Base-by-base conservation (phyloP, 2,329 filamentous ascomycete genomes). In the Escovopsis sp. region DNA sequence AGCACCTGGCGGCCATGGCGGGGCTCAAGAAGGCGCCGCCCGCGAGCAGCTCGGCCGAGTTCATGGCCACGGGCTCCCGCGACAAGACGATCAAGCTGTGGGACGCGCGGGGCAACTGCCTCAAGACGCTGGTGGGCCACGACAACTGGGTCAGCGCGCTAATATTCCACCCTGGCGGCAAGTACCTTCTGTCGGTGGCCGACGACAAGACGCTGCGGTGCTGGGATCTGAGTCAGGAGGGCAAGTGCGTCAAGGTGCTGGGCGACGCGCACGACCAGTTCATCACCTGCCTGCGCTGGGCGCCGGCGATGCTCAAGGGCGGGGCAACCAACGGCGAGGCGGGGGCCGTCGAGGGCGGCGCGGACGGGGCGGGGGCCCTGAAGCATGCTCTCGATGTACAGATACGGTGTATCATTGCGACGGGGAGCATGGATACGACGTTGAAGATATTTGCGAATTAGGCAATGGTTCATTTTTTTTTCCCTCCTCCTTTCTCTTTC, bases 191-290 rank as follows among this genome's bases (percentile, higher is more conserved):
- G 7, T 88, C 81, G 5, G 85, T 84, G 14, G 74, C 81, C 9
- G 89, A 95, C 57, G 89, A 95, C 64, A 94, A 91, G 64, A 89
- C 85, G 5, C 70, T 95, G 45, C 73, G 88, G 41, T 95, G 88
- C 66, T 96, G 89, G 89, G 89, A 96, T 63, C 66, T 95, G 16
- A 74, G 74, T 16, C 89, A 95, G 57, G 87, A 93, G 58, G 85
- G 84, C 33, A 87, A 86, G 54, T 89, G 86, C 52, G 85, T 94
- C 49, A 88, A 89, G 59, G 80, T 76, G 1, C 65, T 95, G 16
- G 70, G 72, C 29, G 83, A 86, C 48, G 78, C 78, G 0, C 86
- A 94, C 55, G 79, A 74, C 5, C 86, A 86, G 55, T 95, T 96
- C 53, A 75, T 95, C 39, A 86, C 76, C 46, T 89, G 83, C 54